A percentile compares a stretch with the other conserved stretches of the same genome.
phyloP scores from a whole-genome alignment of 768 basidiomycete species.

The Gloeopeniophorella convolvens region DNA sequence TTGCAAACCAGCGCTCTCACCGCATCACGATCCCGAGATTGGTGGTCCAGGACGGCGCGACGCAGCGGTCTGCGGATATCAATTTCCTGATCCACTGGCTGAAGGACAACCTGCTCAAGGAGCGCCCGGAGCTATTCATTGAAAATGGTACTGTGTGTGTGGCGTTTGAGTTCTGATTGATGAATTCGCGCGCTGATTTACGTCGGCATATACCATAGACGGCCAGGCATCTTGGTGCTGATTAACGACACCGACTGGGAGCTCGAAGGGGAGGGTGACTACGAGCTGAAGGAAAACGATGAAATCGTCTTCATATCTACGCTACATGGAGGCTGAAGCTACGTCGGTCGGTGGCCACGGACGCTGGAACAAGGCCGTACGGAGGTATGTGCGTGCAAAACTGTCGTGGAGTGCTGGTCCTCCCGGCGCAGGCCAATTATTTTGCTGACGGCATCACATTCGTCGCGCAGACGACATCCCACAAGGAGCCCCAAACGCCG shows the following conservation, averaged over 20 bases:
- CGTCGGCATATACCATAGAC: constrained; percentile 39
- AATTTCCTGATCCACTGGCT: constrained; percentile 75
- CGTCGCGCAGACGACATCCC: no score
- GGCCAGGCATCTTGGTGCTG: constrained; percentile 94
- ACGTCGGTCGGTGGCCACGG: no score
- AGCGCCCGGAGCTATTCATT: constrained; percentile 83
- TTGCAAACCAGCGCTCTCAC: constrained; percentile 62
- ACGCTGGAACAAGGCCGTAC: not conserved
- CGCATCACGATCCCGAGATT: constrained; percentile 44
- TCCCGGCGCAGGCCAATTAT: no score
- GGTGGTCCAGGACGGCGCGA: constrained; percentile 29
- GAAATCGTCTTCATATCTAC: constrained; percentile 97
- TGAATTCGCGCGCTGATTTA: not conserved
- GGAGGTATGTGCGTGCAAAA: not conserved
- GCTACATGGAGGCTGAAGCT: constrained; percentile 73
- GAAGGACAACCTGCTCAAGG: constrained; percentile 68
- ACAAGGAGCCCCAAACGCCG: no score
- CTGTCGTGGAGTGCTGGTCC: no score
- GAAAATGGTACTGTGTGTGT: constrained; percentile 84
- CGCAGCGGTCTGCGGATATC: constrained; percentile 51
- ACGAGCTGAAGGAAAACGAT: constrained; percentile 40
- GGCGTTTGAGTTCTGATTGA: not conserved
- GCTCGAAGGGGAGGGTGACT: constrained; percentile 17
- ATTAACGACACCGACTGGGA: constrained; percentile 33
- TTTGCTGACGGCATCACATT: no score